Evolutionary conservation across 768 basidiomycete species (phyloP), one percentile per base, ranked within the genome.

Genomic region (Trametes elegans): DNA sequence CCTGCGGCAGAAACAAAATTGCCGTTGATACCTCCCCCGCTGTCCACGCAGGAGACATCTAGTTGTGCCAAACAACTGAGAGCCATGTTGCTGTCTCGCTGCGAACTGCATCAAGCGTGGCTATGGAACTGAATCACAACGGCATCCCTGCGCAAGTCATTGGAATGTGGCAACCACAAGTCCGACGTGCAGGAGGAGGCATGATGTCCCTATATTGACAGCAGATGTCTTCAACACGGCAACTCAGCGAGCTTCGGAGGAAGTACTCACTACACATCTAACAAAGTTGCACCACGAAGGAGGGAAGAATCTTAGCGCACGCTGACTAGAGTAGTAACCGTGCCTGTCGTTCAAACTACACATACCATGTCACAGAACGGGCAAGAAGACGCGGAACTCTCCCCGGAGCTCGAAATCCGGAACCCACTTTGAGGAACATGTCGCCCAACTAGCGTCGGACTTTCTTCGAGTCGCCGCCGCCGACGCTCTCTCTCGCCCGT

Each of bases 401-500:
- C n/a, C n/a, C n/a, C n/a, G n/a, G n/a, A n/a, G n/a, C n/a, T n/a
- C n/a, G n/a, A n/a, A 32, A 35, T 35, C 5, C 13, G 13, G 13
- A 13, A n/a, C n/a, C 38, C n/a, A 19, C 10, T 5, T 4, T 11
- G 34, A 35, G 13, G 3, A 35, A 4, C 11, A 35, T 3, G 10
- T 4, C 18, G 16, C 38, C 16, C 38, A 19, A 39, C n/a, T 42
- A 57, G 31, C 50, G 56, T 23, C 45, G 47, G 0, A 32, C 49
- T 45, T 41, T 57, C 45, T 57, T 57, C 31, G 45, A 47, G 5
- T 23, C 39, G 16, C 29, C 56, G 19, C 44, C 44, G 31, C 31
- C 40, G 9, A 39, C 38, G 28, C 38, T 41, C n/a, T 40, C 44
- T 31, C 48, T 32, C 18, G 32, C 38, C 38, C 56, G 31, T 38